These are phyloP conservation scores for Xylaria sp. DNA, from an alignment of 2,329 filamentous ascomycete species.

Conservation along the genomic window DNA sequence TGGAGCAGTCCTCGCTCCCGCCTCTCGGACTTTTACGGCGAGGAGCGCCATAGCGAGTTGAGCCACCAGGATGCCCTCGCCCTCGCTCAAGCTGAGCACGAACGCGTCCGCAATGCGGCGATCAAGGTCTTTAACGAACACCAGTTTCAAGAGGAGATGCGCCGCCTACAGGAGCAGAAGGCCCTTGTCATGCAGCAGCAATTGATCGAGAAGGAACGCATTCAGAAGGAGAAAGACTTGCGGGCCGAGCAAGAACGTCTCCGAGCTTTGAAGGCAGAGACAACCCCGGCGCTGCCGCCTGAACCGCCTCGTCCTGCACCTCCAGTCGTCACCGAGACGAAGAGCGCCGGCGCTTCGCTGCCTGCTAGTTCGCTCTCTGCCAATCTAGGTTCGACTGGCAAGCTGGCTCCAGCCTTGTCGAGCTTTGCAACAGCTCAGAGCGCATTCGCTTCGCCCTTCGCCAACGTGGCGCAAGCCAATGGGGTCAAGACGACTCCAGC, in stretches of 20 bases:
- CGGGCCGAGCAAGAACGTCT: constrained; percentile 30
- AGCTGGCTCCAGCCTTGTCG: constrained; percentile 16
- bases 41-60: constrained; percentile 57
- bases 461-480: background rate
- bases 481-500: background rate
- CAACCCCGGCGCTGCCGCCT: constrained; percentile 39
- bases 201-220: constrained; percentile 42
- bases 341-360: background rate
- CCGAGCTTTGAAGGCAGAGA: constrained; percentile 43
- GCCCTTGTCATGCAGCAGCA: constrained; percentile 41
- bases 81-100: constrained; percentile 60
- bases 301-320: constrained; percentile 19
- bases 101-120: constrained; percentile 53
- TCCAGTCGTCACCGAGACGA: constrained; percentile 2
- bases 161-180: constrained; percentile 31
- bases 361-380: background rate
- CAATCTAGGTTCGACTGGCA: background rate
- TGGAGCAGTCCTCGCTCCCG: constrained; percentile 42
- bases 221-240: constrained; percentile 35
- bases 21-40: constrained; percentile 56
- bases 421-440: constrained; percentile 11
- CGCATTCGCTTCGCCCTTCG: background rate
- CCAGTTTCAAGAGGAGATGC: constrained; percentile 39
- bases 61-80: constrained; percentile 61
- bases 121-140: constrained; percentile 45